Evolutionary conservation across 1,284 basidiomycete species (phyloP).

Genomic region (Cryptococcus sp.): DNA sequence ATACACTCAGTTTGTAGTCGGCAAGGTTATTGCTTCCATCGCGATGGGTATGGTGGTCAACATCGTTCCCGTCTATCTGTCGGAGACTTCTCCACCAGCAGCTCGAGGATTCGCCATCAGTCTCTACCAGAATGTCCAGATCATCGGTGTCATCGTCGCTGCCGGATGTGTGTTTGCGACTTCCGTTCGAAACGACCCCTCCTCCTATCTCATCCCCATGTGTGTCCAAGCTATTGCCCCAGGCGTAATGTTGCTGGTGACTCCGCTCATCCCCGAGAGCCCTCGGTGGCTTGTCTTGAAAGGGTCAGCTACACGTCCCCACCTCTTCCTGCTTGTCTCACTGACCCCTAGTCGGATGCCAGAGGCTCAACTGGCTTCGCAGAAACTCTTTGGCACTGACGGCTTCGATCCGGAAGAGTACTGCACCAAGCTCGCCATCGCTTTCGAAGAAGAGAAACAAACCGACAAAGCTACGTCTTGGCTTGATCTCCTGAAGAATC

Average conservation of each 20-base stretch:
- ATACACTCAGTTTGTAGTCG: constrained; percentile 23
- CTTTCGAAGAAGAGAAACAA: constrained; percentile 20
- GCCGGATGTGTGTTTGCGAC: constrained; percentile 22
- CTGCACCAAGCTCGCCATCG: constrained; percentile 14
- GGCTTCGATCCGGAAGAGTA: constrained; percentile 17
- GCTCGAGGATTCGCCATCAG: constrained; percentile 20
- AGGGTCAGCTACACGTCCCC: constrained; percentile 9
- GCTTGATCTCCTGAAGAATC: constrained; percentile 12
- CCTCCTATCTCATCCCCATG: constrained; percentile 24
- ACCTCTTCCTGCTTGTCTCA: too few relatives aligned
- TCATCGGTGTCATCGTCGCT: constrained; percentile 24
- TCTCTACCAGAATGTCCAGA: constrained; percentile 24
- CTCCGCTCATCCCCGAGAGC: constrained; percentile 17
- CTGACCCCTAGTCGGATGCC: constrained; percentile 4
- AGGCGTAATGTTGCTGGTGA: constrained; percentile 13
- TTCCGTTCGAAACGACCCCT: constrained; percentile 8
- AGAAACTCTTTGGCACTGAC: constrained; percentile 14
- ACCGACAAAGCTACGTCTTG: constrained; percentile 6
- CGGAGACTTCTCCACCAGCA: constrained; percentile 17
- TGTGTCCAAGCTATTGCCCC: constrained; percentile 22
- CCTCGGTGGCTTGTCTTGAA: constrained; percentile 23
- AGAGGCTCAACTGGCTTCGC: constrained; percentile 9
- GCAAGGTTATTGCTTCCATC: constrained; percentile 22
- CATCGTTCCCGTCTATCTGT: constrained; percentile 22
- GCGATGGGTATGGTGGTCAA: constrained; percentile 19